Evolutionary conservation across 176 grass and related monocot species (phyloP).

Genomic region (Aegilops bicornis): DNA sequence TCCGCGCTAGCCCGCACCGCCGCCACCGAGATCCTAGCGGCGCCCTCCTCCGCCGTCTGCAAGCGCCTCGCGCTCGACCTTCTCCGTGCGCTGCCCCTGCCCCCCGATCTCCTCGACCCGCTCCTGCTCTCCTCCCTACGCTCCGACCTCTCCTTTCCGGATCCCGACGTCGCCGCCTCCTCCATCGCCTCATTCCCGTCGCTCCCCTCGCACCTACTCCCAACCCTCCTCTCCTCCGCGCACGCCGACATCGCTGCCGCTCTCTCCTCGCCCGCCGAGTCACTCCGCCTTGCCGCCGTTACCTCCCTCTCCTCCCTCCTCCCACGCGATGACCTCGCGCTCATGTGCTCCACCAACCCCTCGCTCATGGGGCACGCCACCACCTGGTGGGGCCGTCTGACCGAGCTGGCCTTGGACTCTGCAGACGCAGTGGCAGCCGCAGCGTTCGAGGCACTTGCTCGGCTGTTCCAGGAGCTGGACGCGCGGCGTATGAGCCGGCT

Average conservation of each 20-base stretch:
- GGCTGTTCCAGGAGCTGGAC: slow-evolving; percentile 97
- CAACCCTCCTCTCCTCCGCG: slow-evolving; percentile 71
- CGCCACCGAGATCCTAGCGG: slow-evolving; percentile 77
- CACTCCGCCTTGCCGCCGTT: slow-evolving; percentile 72
- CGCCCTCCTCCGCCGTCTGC: slow-evolving; percentile 77
- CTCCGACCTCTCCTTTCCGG: slow-evolving; percentile 85
- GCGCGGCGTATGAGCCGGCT: slow-evolving; percentile 85
- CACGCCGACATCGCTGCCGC: slow-evolving; percentile 61
- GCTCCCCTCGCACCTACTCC: slow-evolving; percentile 79
- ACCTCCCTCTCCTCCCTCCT: slow-evolving; percentile 71
- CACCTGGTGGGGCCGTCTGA: slow-evolving; percentile 79
- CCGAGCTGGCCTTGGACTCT: slow-evolving; percentile 62
- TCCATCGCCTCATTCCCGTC: slow-evolving; percentile 85
- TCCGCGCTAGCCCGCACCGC: slow-evolving; percentile 76
- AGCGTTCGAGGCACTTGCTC: slow-evolving; percentile 75
- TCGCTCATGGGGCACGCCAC: slow-evolving; percentile 82
- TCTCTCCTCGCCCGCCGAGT: slow-evolving; percentile 57
- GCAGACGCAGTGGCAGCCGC: slow-evolving; percentile 68
- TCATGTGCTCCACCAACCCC: slow-evolving; percentile 70
- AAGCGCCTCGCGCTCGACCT: slow-evolving; percentile 95
- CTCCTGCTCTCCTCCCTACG: slow-evolving; percentile 74
- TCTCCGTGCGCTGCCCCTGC: slow-evolving; percentile 71
- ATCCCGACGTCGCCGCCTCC: slow-evolving; percentile 85
- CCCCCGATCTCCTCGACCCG: slow-evolving; percentile 76
- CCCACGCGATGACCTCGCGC: slow-evolving; percentile 78